Evolutionary conservation across 371 early-diverging fungal species (phyloP).

Genomic region (Phascolomyces articulosus): DNA sequence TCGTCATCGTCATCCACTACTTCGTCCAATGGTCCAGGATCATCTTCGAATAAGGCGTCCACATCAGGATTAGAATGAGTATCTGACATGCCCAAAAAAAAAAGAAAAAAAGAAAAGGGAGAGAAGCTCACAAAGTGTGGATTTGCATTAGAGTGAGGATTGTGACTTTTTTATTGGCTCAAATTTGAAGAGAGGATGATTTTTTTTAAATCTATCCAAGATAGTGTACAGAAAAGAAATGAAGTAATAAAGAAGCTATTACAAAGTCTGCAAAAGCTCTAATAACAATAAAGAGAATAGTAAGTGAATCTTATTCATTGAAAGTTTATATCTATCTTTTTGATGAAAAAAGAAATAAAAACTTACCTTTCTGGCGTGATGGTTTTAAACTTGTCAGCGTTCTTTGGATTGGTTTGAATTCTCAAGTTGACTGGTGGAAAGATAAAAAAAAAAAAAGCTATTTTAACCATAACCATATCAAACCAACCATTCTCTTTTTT

Average conservation of each 20-base stretch:
- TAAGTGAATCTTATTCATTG: too few species aligned
- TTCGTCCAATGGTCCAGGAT: conserved; percentile 53
- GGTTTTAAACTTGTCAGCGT: conserved; percentile 18
- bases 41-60: conserved; percentile 65
- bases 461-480: background rate
- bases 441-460: conserved; percentile 10
- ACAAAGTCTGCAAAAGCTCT: conserved; percentile 64
- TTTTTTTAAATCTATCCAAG: conserved; percentile 54
- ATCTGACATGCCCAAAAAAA: conserved; percentile 8
- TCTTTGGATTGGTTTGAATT: conserved; percentile 31
- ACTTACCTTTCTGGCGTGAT: conserved; percentile 32
- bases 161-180: background rate
- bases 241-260: conserved; percentile 50
- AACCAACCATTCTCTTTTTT: background rate
- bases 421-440: conserved; percentile 42
- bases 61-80: conserved; percentile 40
- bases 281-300: background rate
- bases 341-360: too few species aligned
- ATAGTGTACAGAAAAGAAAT: conserved; percentile 60
- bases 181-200: too few species aligned
- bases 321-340: too few species aligned
- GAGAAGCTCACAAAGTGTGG: background rate
- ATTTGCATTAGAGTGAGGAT: background rate
- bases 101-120: background rate
- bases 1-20: conserved; percentile 73